These are phyloP conservation scores for Camellia granthamiana DNA, from an alignment of 148 eudicot genomes.

Conservation along the genomic window DNA sequence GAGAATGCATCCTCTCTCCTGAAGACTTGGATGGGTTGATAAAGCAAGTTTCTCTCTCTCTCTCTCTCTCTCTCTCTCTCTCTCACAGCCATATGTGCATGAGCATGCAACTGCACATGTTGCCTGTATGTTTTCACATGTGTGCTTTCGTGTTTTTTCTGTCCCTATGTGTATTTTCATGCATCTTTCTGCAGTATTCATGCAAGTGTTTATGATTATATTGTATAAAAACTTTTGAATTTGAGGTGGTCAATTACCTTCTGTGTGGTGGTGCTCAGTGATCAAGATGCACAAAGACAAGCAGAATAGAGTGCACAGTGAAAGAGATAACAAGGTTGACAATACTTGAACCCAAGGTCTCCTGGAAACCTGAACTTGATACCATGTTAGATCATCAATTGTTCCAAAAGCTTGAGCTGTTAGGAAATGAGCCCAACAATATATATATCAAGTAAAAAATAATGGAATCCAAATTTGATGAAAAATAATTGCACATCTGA, in stretches of 20 bases:
- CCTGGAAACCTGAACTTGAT: too few species aligned
- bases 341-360: too few species aligned
- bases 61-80: slow-evolving; percentile 19
- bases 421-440: too few species aligned
- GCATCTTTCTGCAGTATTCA: background rate
- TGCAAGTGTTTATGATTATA: background rate
- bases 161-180: background rate
- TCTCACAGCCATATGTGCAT: background rate
- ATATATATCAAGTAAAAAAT: too few species aligned
- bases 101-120: background rate
- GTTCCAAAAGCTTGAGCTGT: too few species aligned
- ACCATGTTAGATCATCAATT: too few species aligned
- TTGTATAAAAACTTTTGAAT: background rate
- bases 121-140: background rate
- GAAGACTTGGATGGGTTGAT: slow-evolving; percentile 67
- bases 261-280: background rate
- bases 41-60: slow-evolving; percentile 42
- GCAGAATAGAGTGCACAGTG: too few species aligned
- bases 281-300: too few species aligned
- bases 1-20: slow-evolving; percentile 57
- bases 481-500: too few species aligned
- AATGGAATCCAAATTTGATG: too few species aligned
- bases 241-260: background rate
- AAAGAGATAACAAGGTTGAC: too few species aligned
- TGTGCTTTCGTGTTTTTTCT: background rate